Evolutionary conservation across 1,284 basidiomycete species (phyloP).

Genomic region (Apiotrichum gracile): DNA sequence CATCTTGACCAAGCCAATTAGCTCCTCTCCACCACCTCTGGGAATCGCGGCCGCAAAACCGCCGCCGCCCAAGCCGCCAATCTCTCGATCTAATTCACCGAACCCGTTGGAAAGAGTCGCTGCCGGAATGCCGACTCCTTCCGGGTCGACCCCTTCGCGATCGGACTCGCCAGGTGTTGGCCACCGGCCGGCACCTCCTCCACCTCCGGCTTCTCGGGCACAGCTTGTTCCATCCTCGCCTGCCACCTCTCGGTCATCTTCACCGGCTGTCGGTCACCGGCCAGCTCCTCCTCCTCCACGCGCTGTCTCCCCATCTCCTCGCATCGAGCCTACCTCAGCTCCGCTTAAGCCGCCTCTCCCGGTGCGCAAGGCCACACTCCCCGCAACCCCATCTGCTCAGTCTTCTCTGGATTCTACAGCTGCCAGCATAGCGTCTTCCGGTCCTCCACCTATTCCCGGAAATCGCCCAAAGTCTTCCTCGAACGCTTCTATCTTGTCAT

Average conservation of each 20-base stretch:
- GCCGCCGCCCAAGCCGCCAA: not conserved
- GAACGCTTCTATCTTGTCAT: not conserved
- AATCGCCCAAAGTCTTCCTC: not conserved
- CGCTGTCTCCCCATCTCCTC: not conserved
- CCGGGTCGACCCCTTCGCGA: not conserved
- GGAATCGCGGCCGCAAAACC: not conserved
- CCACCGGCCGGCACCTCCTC: not conserved
- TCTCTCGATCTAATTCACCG: not conserved
- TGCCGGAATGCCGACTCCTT: not conserved
- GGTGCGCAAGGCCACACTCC: conserved; percentile 4
- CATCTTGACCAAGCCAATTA: not conserved
- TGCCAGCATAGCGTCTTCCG: too few species aligned
- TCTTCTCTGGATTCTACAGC: too few species aligned
- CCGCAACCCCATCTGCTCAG: not conserved
- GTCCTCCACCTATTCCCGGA: conserved; percentile 4
- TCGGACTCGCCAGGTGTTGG: not conserved
- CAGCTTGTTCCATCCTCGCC: not conserved
- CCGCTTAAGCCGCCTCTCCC: conserved; percentile 6
- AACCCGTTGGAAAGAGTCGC: not conserved
- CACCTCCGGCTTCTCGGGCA: not conserved
- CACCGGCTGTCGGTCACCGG: not conserved
- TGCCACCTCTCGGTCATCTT: not conserved
- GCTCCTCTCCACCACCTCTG: not conserved
- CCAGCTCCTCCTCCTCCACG: conserved; percentile 7
- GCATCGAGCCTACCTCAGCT: not conserved